Evolutionary conservation across 1,284 basidiomycete species (phyloP).

Genomic region (Taiwanofungus camphoratus): DNA sequence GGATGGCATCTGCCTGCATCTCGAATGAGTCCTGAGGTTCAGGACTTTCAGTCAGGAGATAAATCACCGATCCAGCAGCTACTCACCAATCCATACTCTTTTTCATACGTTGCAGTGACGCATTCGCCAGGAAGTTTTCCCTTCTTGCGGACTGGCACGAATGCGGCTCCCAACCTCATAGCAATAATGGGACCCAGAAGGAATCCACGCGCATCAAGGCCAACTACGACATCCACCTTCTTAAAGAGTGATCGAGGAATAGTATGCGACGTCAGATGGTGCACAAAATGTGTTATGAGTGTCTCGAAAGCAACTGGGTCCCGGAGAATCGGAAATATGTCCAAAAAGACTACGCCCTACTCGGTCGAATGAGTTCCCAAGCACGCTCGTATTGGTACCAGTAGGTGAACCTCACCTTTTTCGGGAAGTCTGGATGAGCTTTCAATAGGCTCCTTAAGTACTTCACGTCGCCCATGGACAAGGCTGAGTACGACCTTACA

Average conservation of each 20-base stretch:
- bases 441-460: conserved; percentile 65
- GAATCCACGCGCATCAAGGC: conserved; percentile 95
- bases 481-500: neutral
- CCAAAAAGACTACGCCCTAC: conserved; percentile 82
- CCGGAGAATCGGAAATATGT: conserved; percentile 88
- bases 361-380: conserved; percentile 3
- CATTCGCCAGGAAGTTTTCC: conserved; percentile 93
- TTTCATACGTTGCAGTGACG: conserved; percentile 76
- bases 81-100: conserved; percentile 88
- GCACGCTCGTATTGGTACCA: neutral
- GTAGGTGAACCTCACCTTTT: conserved; percentile 54
- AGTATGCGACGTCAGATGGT: conserved; percentile 80
- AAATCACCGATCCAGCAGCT: neutral
- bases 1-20: conserved; percentile 88
- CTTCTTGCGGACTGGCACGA: conserved; percentile 92
- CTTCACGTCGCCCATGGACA: conserved; percentile 70
- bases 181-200: conserved; percentile 93
- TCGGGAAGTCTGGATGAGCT: conserved; percentile 78
- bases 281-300: conserved; percentile 85
- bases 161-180: conserved; percentile 86
- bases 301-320: conserved; percentile 84
- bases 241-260: conserved; percentile 53
- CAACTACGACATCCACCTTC: conserved; percentile 93
- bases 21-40: conserved; percentile 80
- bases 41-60: neutral